Evolutionary conservation across 2,329 filamentous ascomycete genomes (phyloP), one percentile per base, ranked within the genome.

Genomic region (Nemania abortiva): DNA sequence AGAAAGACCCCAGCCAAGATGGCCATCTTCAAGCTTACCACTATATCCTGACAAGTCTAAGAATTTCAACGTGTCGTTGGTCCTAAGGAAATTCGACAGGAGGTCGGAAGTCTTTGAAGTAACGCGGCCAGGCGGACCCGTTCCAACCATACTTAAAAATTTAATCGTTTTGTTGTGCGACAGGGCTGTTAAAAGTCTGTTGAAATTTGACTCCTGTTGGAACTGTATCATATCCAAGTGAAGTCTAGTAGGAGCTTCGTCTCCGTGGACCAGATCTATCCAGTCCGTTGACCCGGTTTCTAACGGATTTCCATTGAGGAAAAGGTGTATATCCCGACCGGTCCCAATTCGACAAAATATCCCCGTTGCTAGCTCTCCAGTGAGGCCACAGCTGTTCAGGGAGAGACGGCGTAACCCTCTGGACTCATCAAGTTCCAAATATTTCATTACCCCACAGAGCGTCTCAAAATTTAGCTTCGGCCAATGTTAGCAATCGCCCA

Each of bases 181-280:
- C 58, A 89, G 77, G 2, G 86, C 85, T 18, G 77, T 79, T 68
- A 89, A 76, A 4, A 89, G 81, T 62, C 82, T 82, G 63, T 86
- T 81, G 71, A 86, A 89, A 73, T 82, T 87, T 10, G 76, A 75
- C 74, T 88, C 87, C 47, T 84, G 77, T 22, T 81, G 79, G 71
- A 89, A 88, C 69, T 88, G 86, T n/a, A 88, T 79, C 86, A 89
- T 88, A 70, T 88, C 84, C 69, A 88, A 77, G 70, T 85, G 84
- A 24, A 89, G 77, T 27, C 82, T 84, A 69, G 81, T 84, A 0
- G 86, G 86, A 1, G 85, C 84, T 69, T 83, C 82, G 15, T 83
- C 84, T 61, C 80, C 77, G 0, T 81, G 78, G 29, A 89, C 82
- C 7, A 85, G 83, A 22, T 81, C 79, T 24, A 84, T 85, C 63